Base-by-base conservation (phyloP, 371 early-diverging fungal genomes). In the Mortierella sp. region DNA sequence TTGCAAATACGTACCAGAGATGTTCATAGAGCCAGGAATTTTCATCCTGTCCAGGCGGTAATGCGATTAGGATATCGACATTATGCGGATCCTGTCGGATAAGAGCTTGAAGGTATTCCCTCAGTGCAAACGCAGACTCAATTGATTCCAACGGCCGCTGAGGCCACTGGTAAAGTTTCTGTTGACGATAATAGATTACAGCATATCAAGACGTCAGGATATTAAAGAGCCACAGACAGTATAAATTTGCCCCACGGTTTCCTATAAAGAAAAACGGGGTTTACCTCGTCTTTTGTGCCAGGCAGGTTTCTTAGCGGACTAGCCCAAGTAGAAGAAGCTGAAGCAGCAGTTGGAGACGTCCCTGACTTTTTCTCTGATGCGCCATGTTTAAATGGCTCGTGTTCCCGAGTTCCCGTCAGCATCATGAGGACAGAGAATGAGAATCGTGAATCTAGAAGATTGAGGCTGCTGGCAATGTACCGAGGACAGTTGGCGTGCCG, bases 11-110 rank as follows among this genome's bases (percentile, higher is more conserved):
- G 20, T 55, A 95, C 94, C 97, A 86, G 18, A 93, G 83, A 74
- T 97, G 97, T 75, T 97, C 96, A 83, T 93, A 96, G 65, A 95
- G 94, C 98, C 98, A 98, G 0, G 92, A 84, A 47, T 90, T 84
- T 16, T 83, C 77, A 68, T 95, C 94, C 24, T 94, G 90, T 24
- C 87, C 90, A 5, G 83, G 76, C 0, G 98, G 98, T 22, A 92
- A 66, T 3, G 87, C 78, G 3, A 96, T 86, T 43, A 96, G 76
- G 3, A 37, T 75, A 14, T 89, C 87, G 10, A 96, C 75, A 59
- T 95, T 87, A 51, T 89, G 87, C 14, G 90, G 87, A 71, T 95
- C 91, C 16, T 77, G 66, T 30, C 95, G 88, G 43, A 97, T 88
- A 11, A 91, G 84, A 35, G 88, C 86, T 75, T 97, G 97, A n/a